Conservation (phyloP, 768 basidiomycete genomes). For the Mycena capillaripes region DNA sequence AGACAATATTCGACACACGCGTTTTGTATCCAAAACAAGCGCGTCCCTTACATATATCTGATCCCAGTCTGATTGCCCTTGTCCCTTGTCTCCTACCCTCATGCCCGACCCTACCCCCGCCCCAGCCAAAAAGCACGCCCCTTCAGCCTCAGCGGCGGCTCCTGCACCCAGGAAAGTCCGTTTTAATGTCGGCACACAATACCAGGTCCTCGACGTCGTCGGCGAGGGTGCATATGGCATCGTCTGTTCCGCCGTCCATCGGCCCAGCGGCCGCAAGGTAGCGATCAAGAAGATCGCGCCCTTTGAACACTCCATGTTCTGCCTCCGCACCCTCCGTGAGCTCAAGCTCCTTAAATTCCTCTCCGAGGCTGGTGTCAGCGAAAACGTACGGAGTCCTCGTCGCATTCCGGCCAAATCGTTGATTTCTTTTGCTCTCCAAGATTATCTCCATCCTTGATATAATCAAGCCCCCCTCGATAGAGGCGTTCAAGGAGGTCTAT, state of each 20-base stretch:
- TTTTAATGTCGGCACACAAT: slow-evolving; percentile 90
- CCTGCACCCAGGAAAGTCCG: slow-evolving; percentile 86
- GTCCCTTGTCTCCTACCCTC: slow-evolving; percentile 12
- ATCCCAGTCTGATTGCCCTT: not conserved
- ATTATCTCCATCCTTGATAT: slow-evolving; percentile 94
- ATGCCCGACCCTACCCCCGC: slow-evolving; percentile 38
- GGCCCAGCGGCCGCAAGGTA: slow-evolving; percentile 90
- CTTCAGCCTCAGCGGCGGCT: slow-evolving; percentile 57
- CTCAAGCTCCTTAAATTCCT: slow-evolving; percentile 88
- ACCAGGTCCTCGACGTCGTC: slow-evolving; percentile 89
- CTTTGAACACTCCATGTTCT: slow-evolving; percentile 97
- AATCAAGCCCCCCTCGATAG: slow-evolving; percentile 83
- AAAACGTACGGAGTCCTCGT: slow-evolving; percentile 56
- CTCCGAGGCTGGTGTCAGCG: slow-evolving; percentile 87
- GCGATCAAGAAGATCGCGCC: slow-evolving; percentile 98
- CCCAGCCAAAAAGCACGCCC: slow-evolving; percentile 50
- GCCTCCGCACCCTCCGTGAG: slow-evolving; percentile 90
- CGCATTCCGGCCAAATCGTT: not conserved
- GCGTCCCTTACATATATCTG: slow-evolving; percentile 31
- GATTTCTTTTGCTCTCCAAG: slow-evolving; percentile 51
- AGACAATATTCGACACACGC: slow-evolving; percentile 2
- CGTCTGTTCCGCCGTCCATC: slow-evolving; percentile 93
- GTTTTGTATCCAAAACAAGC: slow-evolving; percentile 30
- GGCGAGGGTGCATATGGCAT: slow-evolving; percentile 96
- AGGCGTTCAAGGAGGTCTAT: slow-evolving; percentile 91